Base-by-base conservation (phyloP, 2,329 filamentous ascomycete genomes). In the Curvularia spicifera region DNA sequence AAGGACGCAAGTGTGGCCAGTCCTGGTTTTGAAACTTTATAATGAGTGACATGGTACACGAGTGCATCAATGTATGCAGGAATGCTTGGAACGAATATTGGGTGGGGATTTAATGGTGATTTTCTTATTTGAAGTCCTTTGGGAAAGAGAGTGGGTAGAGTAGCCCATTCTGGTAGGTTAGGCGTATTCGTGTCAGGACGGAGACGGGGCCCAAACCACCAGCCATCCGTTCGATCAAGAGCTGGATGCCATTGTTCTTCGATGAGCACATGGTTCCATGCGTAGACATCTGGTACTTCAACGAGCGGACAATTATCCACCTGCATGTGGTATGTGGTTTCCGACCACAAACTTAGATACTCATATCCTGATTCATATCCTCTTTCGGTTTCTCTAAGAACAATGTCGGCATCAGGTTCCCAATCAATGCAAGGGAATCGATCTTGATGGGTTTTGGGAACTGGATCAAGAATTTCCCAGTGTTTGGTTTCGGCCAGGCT, bases 171-270 rank as follows among this genome's bases (percentile, higher is more conserved):
- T 20, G 45, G 39, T n/a, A 50, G 24, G 18, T 58, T 33, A 8
- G 42, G 46, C 10, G 31, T 22, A n/a, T 52, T 52, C 6, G 50
- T 46, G 10, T 51, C 33, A 18, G 52, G 53, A 33, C 51, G 40
- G 9, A 62, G 29, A 35, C 33, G 53, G 18, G 56, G 56, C 28
- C 53, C 53, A 52, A 42, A 60, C 50, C 53, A 59, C 52, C 42
- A 59, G 9, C 42, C 46, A 40, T 62, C n/a, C 6, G 45, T 43
- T 13, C 45, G 33, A 22, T 51, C 12, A 9, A 59, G 13, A 31
- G 50, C 57, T 46, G 57, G 57, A 18, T 63, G 60, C 57, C 60
- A 60, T 7, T 33, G 43, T 15, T 57, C 49, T 57, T 63, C 50
- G 1, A 63, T 44, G 9, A 53, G 50, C 3, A 63, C 52, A 10